Conservation (phyloP, 2,329 filamentous ascomycete genomes). For the Colletotrichum eleusines region DNA sequence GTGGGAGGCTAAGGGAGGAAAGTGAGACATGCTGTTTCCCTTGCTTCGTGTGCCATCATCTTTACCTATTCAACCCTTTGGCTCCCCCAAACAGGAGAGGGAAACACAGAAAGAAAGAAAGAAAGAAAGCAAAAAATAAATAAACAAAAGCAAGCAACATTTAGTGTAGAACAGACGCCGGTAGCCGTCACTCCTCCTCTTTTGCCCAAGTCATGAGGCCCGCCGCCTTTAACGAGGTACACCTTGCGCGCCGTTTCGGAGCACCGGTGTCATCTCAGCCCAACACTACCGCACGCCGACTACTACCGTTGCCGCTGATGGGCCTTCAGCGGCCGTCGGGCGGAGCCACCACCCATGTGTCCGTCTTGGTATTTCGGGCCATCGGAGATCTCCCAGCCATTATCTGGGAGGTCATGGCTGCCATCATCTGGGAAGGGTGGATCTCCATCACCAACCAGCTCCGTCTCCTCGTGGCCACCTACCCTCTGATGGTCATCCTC, state of each 20-base stretch:
- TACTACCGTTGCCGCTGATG: constrained; percentile 13
- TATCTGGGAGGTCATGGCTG: constrained; percentile 38
- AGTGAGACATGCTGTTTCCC: constrained; percentile 35
- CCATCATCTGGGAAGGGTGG: constrained; percentile 28
- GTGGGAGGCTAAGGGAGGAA: constrained; percentile 39
- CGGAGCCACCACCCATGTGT: constrained; percentile 24
- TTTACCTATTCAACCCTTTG: constrained; percentile 1
- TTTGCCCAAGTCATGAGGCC: neutral
- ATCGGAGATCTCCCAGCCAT: constrained; percentile 31
- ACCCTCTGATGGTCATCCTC: constrained; percentile 36
- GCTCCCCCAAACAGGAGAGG: neutral
- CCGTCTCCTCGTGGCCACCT: constrained; percentile 35
- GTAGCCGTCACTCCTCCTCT: neutral
- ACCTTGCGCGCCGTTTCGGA: neutral
- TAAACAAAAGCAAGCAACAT: neutral
- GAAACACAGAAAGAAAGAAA: neutral
- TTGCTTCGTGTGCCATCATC: constrained; percentile 1
- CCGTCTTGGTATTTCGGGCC: constrained; percentile 36
- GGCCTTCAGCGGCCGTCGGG: constrained; percentile 15
- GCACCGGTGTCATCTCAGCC: neutral
- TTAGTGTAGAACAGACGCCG: neutral
- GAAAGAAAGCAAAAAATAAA: too few species aligned
- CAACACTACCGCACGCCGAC: constrained; percentile 4
- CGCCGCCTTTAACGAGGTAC: constrained; percentile 4
- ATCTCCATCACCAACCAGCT: constrained; percentile 37